phyloP scores from a whole-genome alignment of 2,329 filamentous ascomycete species.

The Diaporthe nobilis region DNA sequence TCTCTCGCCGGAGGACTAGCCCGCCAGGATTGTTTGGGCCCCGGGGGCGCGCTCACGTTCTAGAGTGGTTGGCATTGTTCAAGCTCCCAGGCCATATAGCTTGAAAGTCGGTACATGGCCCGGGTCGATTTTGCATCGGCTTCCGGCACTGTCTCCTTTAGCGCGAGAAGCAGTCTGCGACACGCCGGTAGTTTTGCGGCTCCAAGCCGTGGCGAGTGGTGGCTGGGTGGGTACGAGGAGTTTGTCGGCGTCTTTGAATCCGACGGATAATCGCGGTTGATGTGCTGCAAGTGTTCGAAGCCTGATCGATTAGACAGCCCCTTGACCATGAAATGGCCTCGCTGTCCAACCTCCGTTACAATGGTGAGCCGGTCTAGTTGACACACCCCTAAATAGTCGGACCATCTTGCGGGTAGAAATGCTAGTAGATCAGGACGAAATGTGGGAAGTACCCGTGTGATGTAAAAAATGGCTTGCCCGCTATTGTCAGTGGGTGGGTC shows the following conservation, averaged over 20 bases:
- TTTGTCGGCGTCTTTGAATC: neutral
- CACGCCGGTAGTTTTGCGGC: neutral
- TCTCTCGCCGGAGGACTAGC: slow-evolving; percentile 3
- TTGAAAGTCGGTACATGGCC: neutral
- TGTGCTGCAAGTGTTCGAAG: neutral
- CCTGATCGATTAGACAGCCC: neutral
- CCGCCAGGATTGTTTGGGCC: slow-evolving; percentile 1
- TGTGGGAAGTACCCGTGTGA: neutral
- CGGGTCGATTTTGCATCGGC: neutral
- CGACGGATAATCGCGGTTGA: neutral
- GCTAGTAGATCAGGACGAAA: neutral
- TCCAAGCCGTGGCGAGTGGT: neutral
- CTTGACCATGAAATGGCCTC: neutral
- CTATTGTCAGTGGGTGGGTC: neutral
- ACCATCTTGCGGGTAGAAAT: neutral
- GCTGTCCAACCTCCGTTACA: neutral
- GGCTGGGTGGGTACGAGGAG: neutral
- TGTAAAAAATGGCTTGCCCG: neutral
- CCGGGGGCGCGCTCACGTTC: neutral
- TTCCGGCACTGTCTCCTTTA: neutral
- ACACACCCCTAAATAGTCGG: neutral
- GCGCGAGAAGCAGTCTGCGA: neutral
- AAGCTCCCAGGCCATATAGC: slow-evolving; percentile 4
- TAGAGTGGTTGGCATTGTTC: neutral
- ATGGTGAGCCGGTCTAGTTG: neutral